Conservation (phyloP, 495 filamentous ascomycete genomes). For the Aspergillus campestris region DNA sequence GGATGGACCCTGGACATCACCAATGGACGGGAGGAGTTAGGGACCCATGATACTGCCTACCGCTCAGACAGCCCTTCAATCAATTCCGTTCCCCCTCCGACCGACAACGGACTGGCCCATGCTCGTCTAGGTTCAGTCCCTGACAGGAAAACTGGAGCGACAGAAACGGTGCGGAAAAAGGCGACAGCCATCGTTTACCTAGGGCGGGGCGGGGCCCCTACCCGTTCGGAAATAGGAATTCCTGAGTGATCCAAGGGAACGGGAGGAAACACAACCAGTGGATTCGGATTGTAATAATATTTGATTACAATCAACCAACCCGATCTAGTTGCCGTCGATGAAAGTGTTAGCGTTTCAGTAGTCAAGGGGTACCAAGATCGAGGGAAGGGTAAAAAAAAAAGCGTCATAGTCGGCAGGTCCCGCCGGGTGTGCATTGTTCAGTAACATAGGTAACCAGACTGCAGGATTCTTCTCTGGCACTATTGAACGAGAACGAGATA, state of each 20-base stretch:
- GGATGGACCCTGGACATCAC: background rate
- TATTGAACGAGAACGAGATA: constrained; percentile 15
- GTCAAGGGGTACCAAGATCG: constrained; percentile 2
- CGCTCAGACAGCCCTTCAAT: no score
- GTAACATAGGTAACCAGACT: background rate
- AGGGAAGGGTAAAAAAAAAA: constrained; percentile 1
- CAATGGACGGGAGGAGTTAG: no score
- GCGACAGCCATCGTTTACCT: background rate
- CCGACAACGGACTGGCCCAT: constrained; percentile 13
- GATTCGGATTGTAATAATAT: constrained; percentile 1
- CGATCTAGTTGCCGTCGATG: constrained; percentile 6
- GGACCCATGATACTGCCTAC: no score
- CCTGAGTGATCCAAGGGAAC: background rate
- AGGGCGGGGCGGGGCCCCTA: background rate
- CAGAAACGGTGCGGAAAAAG: constrained; percentile 17
- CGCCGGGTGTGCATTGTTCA: constrained; percentile 6
- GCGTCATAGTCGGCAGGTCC: constrained; percentile 7
- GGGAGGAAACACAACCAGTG: constrained; percentile 1
- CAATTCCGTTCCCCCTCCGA: background rate
- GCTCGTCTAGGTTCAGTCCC: constrained; percentile 17
- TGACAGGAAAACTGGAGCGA: constrained; percentile 22
- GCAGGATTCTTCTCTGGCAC: background rate
- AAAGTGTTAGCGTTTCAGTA: constrained; percentile 5
- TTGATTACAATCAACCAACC: background rate
- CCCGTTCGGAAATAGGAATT: constrained; percentile 12